phyloP scores from a whole-genome alignment of 257 asterid genomes.

The Ilex aquifolium region DNA sequence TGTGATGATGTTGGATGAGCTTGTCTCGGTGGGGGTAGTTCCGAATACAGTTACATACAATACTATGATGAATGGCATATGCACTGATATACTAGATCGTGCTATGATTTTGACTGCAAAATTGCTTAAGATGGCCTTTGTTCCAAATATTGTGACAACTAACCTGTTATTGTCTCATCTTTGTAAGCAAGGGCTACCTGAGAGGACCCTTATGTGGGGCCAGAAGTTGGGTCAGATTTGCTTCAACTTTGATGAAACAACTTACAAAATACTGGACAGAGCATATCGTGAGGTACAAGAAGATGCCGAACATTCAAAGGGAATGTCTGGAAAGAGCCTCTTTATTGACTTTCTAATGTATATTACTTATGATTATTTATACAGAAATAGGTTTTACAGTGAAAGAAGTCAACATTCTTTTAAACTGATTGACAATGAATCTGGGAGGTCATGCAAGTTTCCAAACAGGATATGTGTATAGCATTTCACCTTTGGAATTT shows the following conservation, averaged over 20 bases:
- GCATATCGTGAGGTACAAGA: constrained; percentile 49
- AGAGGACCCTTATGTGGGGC: constrained; percentile 77
- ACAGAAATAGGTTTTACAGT: constrained; percentile 30
- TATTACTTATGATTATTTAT: constrained; percentile 61
- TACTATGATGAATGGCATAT: constrained; percentile 62
- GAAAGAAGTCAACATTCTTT: constrained; percentile 23
- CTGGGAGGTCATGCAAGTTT: constrained; percentile 27
- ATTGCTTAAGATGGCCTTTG: constrained; percentile 81
- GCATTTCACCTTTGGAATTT: background rate
- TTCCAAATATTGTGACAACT: constrained; percentile 69
- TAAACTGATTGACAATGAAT: constrained; percentile 27
- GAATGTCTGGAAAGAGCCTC: constrained; percentile 59
- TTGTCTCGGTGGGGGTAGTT: constrained; percentile 65
- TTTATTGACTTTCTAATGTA: constrained; percentile 86
- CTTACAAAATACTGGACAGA: constrained; percentile 54
- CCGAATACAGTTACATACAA: constrained; percentile 88
- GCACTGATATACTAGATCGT: constrained; percentile 75
- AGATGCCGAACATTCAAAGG: constrained; percentile 34
- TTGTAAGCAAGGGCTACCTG: constrained; percentile 80
- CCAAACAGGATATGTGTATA: constrained; percentile 24
- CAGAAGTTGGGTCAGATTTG: constrained; percentile 69
- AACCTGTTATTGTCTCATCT: constrained; percentile 72
- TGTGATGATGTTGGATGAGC: constrained; percentile 60
- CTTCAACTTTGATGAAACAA: constrained; percentile 76
- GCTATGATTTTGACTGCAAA: constrained; percentile 84